phyloP scores from a whole-genome alignment of 2,329 filamentous ascomycete species.

The Botrytis aclada region DNA sequence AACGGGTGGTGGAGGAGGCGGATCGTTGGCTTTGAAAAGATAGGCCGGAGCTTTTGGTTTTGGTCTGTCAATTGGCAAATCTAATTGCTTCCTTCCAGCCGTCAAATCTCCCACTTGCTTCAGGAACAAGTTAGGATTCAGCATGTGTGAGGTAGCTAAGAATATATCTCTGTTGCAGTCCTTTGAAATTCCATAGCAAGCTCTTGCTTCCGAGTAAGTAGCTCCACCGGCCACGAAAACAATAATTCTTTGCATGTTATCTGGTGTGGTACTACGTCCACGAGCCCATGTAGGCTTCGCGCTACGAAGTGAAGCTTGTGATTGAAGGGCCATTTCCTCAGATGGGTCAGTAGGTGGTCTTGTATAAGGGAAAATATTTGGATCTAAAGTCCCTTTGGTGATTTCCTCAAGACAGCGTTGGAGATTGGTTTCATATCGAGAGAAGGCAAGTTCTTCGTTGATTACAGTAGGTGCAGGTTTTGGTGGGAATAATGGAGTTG shows the following conservation, averaged over 20 bases:
- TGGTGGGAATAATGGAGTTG: constrained; percentile 67
- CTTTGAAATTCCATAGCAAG: constrained; percentile 82
- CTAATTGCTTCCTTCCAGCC: constrained; percentile 69
- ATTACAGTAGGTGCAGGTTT: constrained; percentile 55
- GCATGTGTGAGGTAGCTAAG: constrained; percentile 87
- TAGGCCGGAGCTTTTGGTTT: constrained; percentile 80
- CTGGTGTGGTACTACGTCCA: constrained; percentile 66
- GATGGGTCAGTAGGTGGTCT: constrained; percentile 65
- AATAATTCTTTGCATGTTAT: constrained; percentile 86
- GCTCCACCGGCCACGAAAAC: constrained; percentile 95
- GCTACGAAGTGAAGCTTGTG: constrained; percentile 75
- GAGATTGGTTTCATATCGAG: constrained; percentile 77
- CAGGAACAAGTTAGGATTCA: constrained; percentile 78
- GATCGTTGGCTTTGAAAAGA: constrained; percentile 71
- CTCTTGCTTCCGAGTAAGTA: constrained; percentile 84
- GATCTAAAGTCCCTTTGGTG: constrained; percentile 64
- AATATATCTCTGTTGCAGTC: constrained; percentile 77
- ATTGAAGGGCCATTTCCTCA: constrained; percentile 53
- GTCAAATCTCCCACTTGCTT: constrained; percentile 79
- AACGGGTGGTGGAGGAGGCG: constrained; percentile 45
- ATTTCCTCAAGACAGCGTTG: constrained; percentile 80
- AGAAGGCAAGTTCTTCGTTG: constrained; percentile 79
- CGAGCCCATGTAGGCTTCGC: constrained; percentile 96
- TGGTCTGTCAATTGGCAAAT: constrained; percentile 77
- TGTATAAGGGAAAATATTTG: constrained; percentile 66